Base-by-base conservation (phyloP, 768 basidiomycete genomes). In the Termitomyces sp. region DNA sequence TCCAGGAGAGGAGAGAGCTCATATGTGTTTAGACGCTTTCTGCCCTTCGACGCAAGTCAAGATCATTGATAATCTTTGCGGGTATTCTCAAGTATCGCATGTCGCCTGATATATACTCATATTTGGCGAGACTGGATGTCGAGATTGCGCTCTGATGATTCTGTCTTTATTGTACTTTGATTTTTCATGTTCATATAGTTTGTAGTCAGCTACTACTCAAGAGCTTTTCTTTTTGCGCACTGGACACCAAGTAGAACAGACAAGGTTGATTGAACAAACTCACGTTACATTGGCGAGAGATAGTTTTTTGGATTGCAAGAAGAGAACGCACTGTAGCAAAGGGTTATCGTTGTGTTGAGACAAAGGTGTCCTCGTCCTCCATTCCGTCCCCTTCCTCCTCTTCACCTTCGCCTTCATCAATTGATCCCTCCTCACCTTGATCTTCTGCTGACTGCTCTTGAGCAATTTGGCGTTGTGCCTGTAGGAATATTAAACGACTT, bases 41-140 rank as follows among this genome's bases (percentile, higher is more conserved):
- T 0, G 74, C 81, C 18, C 72, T 94, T 28, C 78, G 90, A 60
- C 89, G 82, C 68, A 94, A 93, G 71, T 90, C 92, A 56, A 77
- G 93, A 56, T 87, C 90, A 6, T 68, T 96, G 57, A 92, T 94
- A 82, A 82, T 92, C 57, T 97, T 93, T 72, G 92, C 90, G 32
- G 89, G 90, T 26, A 87, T 92, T 61, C 75, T 95, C 56, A 88
- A 91, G 65, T 95, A 94, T 70, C 82, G 93, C 59, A 87, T 97
- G 85, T 89, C 89, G 33, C 85, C 89, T 22, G 92, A 96, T 68
- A 87, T 94, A 59, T 94, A 95, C 73, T 88, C 88, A 33, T 92
- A 94, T 70, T 77, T 96, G 55, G 90, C 91, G 13, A 77, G 91
- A 58, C 67, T 92, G 61, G 92, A 94, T 63, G 92, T 94, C 1